Evolutionary conservation across 2,329 filamentous ascomycete species (phyloP).

Genomic region (Incumbomyces delicatus): DNA sequence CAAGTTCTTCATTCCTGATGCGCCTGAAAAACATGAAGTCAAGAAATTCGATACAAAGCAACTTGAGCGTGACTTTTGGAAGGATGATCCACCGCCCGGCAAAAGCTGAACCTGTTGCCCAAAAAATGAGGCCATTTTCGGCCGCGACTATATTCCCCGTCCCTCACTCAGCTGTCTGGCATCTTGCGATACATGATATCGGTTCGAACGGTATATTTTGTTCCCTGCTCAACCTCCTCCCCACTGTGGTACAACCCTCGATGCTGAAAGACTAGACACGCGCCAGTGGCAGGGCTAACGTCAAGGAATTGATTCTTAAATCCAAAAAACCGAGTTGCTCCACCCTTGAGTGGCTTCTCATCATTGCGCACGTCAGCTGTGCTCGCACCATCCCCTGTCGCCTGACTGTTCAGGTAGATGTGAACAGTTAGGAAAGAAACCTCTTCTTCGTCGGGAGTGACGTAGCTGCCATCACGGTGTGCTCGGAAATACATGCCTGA

Average conservation of each 20-base stretch:
- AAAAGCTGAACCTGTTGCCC: not conserved
- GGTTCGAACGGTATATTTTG: constrained; percentile 47
- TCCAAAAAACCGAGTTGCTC: constrained; percentile 44
- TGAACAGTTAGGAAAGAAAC: constrained; percentile 47
- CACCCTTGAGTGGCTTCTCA: constrained; percentile 36
- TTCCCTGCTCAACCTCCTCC: constrained; percentile 43
- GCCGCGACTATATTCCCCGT: no score
- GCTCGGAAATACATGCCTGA: constrained; percentile 63
- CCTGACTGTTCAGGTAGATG: constrained; percentile 43
- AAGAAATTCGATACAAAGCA: constrained; percentile 14
- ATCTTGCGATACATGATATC: constrained; percentile 42
- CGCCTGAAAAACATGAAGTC: constrained; percentile 18
- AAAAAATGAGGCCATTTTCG: no score
- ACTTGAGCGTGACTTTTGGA: constrained; percentile 19
- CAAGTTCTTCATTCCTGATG: constrained; percentile 21
- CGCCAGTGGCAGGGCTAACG: constrained; percentile 42
- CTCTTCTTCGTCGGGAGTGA: constrained; percentile 44
- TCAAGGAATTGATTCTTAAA: constrained; percentile 28
- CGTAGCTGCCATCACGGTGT: constrained; percentile 59
- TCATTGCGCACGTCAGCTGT: constrained; percentile 9
- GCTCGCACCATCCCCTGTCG: constrained; percentile 24
- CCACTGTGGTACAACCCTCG: constrained; percentile 43
- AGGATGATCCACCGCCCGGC: constrained; percentile 6
- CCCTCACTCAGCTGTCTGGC: not conserved
- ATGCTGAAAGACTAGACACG: constrained; percentile 49